A percentile compares a stretch with the other conserved stretches of the same genome.
Evolutionary conservation across 179 eudicot species (phyloP).

Genomic region (Nepenthes alata): DNA sequence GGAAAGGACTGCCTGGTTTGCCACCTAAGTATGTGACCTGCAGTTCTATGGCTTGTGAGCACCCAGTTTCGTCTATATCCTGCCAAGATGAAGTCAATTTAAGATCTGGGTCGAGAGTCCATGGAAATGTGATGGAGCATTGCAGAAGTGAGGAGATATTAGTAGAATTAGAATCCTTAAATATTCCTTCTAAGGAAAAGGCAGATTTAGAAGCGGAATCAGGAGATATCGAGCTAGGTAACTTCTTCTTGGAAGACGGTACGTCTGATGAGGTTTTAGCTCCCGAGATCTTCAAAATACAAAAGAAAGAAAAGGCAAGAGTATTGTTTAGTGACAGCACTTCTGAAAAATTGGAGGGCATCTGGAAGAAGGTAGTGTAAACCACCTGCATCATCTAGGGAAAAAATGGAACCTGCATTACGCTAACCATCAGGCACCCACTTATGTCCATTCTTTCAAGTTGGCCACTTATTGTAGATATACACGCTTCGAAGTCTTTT

Average conservation of each 20-base stretch:
- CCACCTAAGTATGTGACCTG: constrained; percentile 15
- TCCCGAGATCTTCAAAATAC: constrained; percentile 36
- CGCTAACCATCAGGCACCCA: background rate
- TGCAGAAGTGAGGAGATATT: constrained; percentile 15
- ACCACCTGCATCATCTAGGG: background rate
- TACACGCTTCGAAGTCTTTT: background rate
- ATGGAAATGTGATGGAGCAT: constrained; percentile 17
- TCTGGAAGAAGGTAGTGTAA: constrained; percentile 76
- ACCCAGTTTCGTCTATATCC: constrained; percentile 6
- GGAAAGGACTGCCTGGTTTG: constrained; percentile 19
- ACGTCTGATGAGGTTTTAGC: constrained; percentile 27
- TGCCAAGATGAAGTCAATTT: constrained; percentile 12
- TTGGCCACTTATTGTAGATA: no score
- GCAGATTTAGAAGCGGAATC: constrained; percentile 29
- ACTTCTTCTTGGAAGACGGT: constrained; percentile 54
- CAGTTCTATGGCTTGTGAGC: constrained; percentile 16
- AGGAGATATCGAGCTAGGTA: constrained; percentile 60
- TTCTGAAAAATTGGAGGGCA: constrained; percentile 67
- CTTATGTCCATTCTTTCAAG: no score
- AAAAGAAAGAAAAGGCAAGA: constrained; percentile 49
- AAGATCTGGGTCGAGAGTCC: constrained; percentile 17
- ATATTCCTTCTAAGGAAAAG: constrained; percentile 19
- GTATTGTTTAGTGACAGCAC: constrained; percentile 39
- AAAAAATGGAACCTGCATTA: constrained; percentile 3
- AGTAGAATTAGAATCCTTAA: constrained; percentile 17